These are phyloP conservation scores for Albugo laibachii DNA, from an alignment of 352 stramenopile species.

Conservation along the genomic window DNA sequence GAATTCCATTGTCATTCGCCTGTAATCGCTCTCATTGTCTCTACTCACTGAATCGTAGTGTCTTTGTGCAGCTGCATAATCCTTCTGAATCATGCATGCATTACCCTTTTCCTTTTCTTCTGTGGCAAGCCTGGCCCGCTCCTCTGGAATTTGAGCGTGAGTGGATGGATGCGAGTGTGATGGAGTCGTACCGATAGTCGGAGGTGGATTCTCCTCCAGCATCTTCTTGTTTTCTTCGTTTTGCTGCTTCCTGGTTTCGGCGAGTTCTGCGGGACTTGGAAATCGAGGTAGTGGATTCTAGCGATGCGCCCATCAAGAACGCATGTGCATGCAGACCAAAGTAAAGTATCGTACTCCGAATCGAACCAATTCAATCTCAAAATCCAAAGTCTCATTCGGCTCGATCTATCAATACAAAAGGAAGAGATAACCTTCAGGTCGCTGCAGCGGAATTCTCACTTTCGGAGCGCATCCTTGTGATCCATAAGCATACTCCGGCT, in stretches of 20 bases:
- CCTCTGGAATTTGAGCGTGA: slow-evolving; percentile 17
- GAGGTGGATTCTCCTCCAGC: slow-evolving; percentile 63
- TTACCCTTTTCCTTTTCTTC: slow-evolving; percentile 75
- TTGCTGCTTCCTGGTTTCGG: slow-evolving; percentile 64
- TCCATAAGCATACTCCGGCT: slow-evolving; percentile 61
- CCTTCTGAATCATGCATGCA: slow-evolving; percentile 27
- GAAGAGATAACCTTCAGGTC: slow-evolving; percentile 1
- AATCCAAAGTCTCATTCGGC: slow-evolving; percentile 68
- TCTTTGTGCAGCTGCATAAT: slow-evolving; percentile 65
- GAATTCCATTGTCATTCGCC: neutral
- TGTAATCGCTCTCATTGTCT: neutral
- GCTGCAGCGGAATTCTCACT: slow-evolving; percentile 3
- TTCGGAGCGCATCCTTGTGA: slow-evolving; percentile 62
- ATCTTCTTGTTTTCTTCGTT: slow-evolving; percentile 69
- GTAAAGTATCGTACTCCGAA: slow-evolving; percentile 26
- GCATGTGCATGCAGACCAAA: neutral
- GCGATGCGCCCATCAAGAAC: neutral
- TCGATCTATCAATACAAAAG: slow-evolving; percentile 22
- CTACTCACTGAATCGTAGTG: slow-evolving; percentile 57
- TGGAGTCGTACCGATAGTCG: slow-evolving; percentile 31
- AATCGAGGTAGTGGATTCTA: slow-evolving; percentile 66
- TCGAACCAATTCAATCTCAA: slow-evolving; percentile 65
- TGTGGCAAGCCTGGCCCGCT: slow-evolving; percentile 34
- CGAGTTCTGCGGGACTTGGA: slow-evolving; percentile 59
- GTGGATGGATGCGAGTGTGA: neutral